Percentiles rank a stretch among this genome's conserved stretches.
phyloP scores from a whole-genome alignment of 73 alveolate species.

The Uronychia setigera region DNA sequence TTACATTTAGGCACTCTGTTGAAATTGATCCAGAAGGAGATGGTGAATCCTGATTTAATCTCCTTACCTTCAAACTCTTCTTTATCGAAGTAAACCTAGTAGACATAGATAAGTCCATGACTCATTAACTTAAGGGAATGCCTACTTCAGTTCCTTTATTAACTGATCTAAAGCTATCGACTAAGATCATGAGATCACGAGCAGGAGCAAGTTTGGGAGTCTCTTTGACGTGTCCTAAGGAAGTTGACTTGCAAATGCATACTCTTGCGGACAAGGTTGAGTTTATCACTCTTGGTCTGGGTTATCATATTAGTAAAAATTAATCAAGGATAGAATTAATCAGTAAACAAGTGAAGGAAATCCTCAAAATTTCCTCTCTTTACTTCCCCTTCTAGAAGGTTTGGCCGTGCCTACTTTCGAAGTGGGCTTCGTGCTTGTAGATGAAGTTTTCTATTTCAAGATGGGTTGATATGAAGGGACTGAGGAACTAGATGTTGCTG shows the following conservation, averaged over 20 bases:
- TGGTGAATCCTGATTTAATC: slow-evolving; percentile 47
- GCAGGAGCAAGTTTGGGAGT: background rate
- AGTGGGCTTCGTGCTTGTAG: too few relatives aligned
- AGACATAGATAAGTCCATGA: background rate
- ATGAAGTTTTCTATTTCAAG: background rate
- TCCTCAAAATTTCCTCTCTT: too few relatives aligned
- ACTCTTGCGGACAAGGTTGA: background rate
- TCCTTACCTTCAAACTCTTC: slow-evolving; percentile 10
- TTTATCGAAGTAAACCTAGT: background rate
- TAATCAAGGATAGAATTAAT: background rate
- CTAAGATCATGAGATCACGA: background rate
- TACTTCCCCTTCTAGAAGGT: background rate
- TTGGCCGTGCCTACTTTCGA: background rate
- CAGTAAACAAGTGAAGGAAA: background rate
- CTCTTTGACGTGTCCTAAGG: background rate
- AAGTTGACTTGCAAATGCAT: background rate
- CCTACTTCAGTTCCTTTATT: background rate
- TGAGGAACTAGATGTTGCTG: background rate
- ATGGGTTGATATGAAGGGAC: background rate
- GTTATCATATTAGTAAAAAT: background rate
- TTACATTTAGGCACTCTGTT: slow-evolving; percentile 3
- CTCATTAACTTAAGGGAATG: background rate
- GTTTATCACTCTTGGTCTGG: background rate
- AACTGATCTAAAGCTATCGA: background rate
- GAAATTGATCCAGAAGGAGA: slow-evolving; percentile 50